These are phyloP conservation scores for Heteromeles arbutifolia DNA, from an alignment of 306 rosid genomes.

Conservation along the genomic window DNA sequence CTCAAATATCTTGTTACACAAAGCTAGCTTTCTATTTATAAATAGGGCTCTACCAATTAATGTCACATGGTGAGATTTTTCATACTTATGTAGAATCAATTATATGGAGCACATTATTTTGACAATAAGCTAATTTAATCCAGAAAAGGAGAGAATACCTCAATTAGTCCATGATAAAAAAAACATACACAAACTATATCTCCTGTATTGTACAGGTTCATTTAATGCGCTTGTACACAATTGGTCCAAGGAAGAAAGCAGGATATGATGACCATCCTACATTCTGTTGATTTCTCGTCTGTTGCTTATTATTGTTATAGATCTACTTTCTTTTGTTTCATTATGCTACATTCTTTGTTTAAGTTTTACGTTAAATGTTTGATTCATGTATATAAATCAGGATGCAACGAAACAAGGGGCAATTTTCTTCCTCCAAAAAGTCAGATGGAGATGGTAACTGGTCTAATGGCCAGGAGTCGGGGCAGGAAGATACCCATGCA, in stretches of 20 bases:
- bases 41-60: background rate
- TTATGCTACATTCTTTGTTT: background rate
- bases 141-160: background rate
- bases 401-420: slow-evolving; percentile 98
- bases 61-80: background rate
- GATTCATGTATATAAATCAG: slow-evolving; percentile 32
- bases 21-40: background rate
- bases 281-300: background rate
- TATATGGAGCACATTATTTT: background rate
- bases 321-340: background rate
- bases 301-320: background rate
- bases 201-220: background rate
- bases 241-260: background rate
- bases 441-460: slow-evolving; percentile 67
- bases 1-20: background rate
- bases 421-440: slow-evolving; percentile 82
- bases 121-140: background rate
- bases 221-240: background rate
- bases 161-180: background rate
- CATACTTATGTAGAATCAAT: background rate
- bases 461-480: slow-evolving; percentile 60
- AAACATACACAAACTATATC: background rate
- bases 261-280: background rate
- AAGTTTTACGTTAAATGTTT: slow-evolving; percentile 11
- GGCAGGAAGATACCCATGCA: slow-evolving; percentile 55